A percentile compares a stretch with the other conserved stretches of the same genome.
Conservation (phyloP, 371 early-diverging fungal genomes). For the Rhizopus arrhizus region DNA sequence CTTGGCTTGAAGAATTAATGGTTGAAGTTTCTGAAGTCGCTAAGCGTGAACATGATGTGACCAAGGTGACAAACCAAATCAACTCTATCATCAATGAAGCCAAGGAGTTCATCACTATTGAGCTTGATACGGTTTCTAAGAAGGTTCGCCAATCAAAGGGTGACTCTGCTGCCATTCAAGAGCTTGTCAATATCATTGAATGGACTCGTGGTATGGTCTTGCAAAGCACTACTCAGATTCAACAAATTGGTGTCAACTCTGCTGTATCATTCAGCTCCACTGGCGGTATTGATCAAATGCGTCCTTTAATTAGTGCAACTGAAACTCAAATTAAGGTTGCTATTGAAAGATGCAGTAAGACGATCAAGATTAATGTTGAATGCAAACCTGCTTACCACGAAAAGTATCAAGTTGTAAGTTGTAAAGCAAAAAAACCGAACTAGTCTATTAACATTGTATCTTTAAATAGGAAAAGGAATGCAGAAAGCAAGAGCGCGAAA, state of each 20-base stretch:
- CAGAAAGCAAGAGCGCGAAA: conserved; percentile 16
- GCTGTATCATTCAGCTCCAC: conserved; percentile 27
- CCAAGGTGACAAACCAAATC: conserved; percentile 19
- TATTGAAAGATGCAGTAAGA: conserved; percentile 28
- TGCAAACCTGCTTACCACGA: conserved; percentile 20
- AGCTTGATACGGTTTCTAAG: conserved; percentile 24
- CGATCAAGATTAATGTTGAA: conserved; percentile 25
- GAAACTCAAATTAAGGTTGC: conserved; percentile 24
- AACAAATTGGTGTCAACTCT: conserved; percentile 29
- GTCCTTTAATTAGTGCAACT: conserved; percentile 25
- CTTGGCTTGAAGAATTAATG: conserved; percentile 25
- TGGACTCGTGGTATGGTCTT: conserved; percentile 37
- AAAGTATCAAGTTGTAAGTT: conserved; percentile 25
- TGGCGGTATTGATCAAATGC: conserved; percentile 33
- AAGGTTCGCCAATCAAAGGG: conserved; percentile 14
- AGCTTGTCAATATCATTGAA: conserved; percentile 23
- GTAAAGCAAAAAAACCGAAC: background rate
- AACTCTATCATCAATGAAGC: conserved; percentile 11
- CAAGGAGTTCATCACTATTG: conserved; percentile 18
- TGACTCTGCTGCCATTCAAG: conserved; percentile 13
- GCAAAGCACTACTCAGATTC: conserved; percentile 29
- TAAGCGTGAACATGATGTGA: conserved; percentile 21
- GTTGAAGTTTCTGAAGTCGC: conserved; percentile 21
- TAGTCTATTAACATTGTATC: conserved; percentile 3
- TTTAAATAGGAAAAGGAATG: conserved; percentile 21